A percentile compares a stretch with the other conserved stretches of the same genome.
Conservation (phyloP, 306 rosid genomes). For the Pyrus communis region DNA sequence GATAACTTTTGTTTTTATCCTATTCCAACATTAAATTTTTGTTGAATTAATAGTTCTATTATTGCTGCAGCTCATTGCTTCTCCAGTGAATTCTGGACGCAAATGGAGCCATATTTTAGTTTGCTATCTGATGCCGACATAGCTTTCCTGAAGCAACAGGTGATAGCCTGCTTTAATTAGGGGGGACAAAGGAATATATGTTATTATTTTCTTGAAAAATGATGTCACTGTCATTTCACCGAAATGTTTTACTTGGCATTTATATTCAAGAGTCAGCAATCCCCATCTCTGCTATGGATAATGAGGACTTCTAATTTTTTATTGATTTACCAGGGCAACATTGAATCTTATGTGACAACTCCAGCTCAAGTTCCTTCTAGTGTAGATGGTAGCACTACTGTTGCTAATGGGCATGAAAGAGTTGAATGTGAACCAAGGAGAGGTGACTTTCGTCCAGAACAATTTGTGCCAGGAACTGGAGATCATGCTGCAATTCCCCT, state of each 20-base stretch:
- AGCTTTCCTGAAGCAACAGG: conserved; percentile 72
- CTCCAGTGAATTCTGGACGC: conserved; percentile 74
- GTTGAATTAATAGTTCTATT: conserved; percentile 24
- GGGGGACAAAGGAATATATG: not conserved
- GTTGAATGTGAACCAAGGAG: conserved; percentile 27
- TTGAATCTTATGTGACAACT: conserved; percentile 34
- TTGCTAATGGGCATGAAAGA: conserved; percentile 44
- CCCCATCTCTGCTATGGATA: conserved; percentile 1
- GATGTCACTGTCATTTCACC: not conserved
- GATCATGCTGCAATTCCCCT: conserved; percentile 62
- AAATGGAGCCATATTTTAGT: conserved; percentile 78
- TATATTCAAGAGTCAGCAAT: not conserved
- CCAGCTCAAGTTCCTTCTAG: conserved; percentile 40
- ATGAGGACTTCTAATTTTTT: conserved; percentile 2
- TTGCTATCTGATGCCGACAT: conserved; percentile 64
- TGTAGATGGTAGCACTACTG: conserved; percentile 37
- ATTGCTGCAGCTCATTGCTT: conserved; percentile 52
- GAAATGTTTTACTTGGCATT: not conserved
- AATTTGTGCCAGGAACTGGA: conserved; percentile 36
- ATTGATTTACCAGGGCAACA: conserved; percentile 49
- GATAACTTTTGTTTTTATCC: conserved; percentile 15
- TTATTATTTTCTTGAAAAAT: not conserved
- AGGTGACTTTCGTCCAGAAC: conserved; percentile 37
- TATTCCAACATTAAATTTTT: conserved; percentile 13
- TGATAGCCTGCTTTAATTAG: conserved; percentile 22